Conservation (phyloP, 2,329 filamentous ascomycete species). For the Fusarium compactum region DNA sequence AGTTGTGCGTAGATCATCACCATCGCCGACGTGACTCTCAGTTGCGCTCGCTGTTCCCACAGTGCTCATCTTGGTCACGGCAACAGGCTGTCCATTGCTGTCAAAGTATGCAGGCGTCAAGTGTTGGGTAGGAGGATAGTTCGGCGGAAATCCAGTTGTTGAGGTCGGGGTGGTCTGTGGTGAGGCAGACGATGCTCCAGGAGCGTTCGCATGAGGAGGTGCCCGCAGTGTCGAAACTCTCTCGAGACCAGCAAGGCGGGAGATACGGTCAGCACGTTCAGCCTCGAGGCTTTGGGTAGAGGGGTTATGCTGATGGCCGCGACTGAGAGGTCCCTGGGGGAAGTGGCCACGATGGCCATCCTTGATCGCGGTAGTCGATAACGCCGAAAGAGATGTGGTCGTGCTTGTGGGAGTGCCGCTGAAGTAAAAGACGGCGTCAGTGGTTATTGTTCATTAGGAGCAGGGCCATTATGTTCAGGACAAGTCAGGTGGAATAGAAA, state of each 20-base stretch:
- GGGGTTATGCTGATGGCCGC: constrained; percentile 69
- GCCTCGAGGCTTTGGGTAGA: constrained; percentile 83
- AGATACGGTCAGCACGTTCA: constrained; percentile 94
- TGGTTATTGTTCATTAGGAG: constrained; percentile 1
- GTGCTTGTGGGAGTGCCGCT: constrained; percentile 94
- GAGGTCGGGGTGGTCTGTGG: constrained; percentile 66
- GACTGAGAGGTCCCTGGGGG: constrained; percentile 66
- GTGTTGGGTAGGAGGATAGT: constrained; percentile 55
- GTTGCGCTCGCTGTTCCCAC: constrained; percentile 93
- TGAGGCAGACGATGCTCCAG: constrained; percentile 55
- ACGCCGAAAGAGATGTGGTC: constrained; percentile 89
- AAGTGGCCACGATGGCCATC: constrained; percentile 91
- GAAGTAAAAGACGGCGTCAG: constrained; percentile 31
- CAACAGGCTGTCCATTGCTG: constrained; percentile 74
- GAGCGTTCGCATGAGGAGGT: constrained; percentile 51
- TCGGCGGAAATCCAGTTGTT: constrained; percentile 57
- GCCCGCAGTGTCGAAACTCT: constrained; percentile 82
- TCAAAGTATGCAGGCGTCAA: constrained; percentile 83
- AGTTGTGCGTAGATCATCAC: constrained; percentile 65
- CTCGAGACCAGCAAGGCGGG: constrained; percentile 91
- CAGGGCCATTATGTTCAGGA: constrained; percentile 5
- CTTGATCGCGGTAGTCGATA: constrained; percentile 96
- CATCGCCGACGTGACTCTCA: constrained; percentile 72
- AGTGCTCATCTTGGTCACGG: constrained; percentile 83
- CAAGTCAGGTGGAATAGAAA: constrained; percentile 9